Evolutionary conservation across 495 filamentous ascomycete genomes (phyloP), one percentile per base, ranked within the genome.

Genomic region (Aspergillus steynii): DNA sequence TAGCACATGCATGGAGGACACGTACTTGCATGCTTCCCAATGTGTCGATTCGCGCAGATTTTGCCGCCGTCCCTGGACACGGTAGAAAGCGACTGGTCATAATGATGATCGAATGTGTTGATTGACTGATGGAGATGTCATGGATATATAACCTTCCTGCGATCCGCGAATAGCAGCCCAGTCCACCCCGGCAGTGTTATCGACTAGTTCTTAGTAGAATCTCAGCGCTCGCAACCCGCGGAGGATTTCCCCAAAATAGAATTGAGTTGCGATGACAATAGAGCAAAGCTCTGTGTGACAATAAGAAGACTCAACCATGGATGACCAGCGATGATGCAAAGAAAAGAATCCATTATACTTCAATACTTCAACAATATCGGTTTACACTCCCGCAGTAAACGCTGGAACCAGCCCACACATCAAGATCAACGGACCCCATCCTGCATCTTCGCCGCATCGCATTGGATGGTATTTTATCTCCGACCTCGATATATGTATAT

Each of bases 1-100:
- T n/a, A 53, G 29, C 51, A 53, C 51, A 9, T 53, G 51, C 51
- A 53, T 27, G 48, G 25, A 50, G 37, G 12, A 42, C 37, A 42
- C 37, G 37, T 42, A 42, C 12, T 42, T 42, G 5, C 34, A 37
- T 37, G 37, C 9, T 42, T 42, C 14, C 37, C 37, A 42, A 42
- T 42, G 9, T 42, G 12, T 42, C 37, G 14, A 42, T 3, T 42
- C 9, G 37, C 1, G 12, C 12, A 42, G 9, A 15, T 14, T 4
- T 14, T 42, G 12, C 37, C 37, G 12, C 37, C 37, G 9, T 42
- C 37, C 20, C 20, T 20, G 20, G 31, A 32, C 3, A 32, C 7
- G 31, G 31, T 7, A 32, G 31, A 7, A 7, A 32, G 7, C 3
- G 31, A 32, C 31, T 32, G 31, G 37, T 42, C 37, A 15, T 34